Conservation (phyloP, 176 grass and related monocot genomes). For the Bonia amplexicaulis region DNA sequence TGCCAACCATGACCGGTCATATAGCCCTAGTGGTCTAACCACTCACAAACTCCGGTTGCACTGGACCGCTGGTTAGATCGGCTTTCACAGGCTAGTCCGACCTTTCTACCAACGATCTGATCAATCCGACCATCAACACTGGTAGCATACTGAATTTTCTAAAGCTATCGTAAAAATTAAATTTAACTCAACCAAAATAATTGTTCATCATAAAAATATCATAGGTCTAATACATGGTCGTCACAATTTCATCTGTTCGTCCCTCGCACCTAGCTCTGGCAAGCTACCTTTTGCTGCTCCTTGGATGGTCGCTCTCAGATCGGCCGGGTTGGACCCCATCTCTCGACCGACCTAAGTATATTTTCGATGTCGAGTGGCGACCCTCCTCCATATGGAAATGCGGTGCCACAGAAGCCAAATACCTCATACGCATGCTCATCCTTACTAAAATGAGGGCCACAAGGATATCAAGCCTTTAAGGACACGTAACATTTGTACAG, state of each 20-base stretch:
- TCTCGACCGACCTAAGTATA: slow-evolving; percentile 60
- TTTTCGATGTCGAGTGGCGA: slow-evolving; percentile 50
- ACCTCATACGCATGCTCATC: slow-evolving; percentile 17
- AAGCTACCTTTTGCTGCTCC: not conserved
- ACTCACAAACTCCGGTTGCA: no score
- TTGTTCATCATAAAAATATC: no score
- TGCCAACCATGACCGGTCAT: no score
- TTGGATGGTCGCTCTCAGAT: slow-evolving; percentile 20
- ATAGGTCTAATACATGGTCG: no score
- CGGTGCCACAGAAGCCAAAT: slow-evolving; percentile 38
- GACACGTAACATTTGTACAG: slow-evolving; percentile 19
- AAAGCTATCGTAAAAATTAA: no score
- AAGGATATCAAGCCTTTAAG: slow-evolving; percentile 35
- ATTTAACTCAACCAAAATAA: no score
- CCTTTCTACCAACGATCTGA: no score
- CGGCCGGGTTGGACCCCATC: slow-evolving; percentile 9
- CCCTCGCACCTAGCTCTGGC: not conserved
- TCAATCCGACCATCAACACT: no score
- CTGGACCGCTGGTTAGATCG: no score
- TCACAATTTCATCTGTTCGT: not conserved
- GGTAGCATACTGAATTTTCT: no score
- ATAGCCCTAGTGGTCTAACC: no score
- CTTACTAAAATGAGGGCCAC: slow-evolving; percentile 22
- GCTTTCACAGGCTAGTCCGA: no score
- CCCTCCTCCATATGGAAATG: slow-evolving; percentile 65